Base-by-base conservation (phyloP, 1,139 yeast species). In the Barnettozyma hawaiiensis region DNA sequence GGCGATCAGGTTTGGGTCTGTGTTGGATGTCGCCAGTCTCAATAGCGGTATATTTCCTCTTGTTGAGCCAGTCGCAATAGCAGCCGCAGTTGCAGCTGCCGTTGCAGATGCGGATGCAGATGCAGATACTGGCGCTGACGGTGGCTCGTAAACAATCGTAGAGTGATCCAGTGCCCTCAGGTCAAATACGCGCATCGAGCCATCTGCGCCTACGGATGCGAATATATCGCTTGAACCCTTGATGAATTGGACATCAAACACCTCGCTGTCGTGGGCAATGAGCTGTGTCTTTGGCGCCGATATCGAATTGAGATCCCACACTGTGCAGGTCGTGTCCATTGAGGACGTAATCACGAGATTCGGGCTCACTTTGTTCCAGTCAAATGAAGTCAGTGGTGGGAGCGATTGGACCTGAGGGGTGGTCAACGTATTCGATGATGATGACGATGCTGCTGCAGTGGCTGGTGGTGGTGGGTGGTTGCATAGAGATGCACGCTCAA, bases 181-280 rank as follows among this genome's bases (percentile, higher is more conserved):
- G 59, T 92, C 98, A 64, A 92, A 92, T 20, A 92, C 84, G 42
- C 98, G 71, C 63, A 90, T 87, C 16, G 95, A 83, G 1, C 98
- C 98, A 64, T 92, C 98, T 44, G 90, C 90, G 3, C 97, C 96
- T 41, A 92, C 96, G 43, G 95, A 84, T 35, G 95, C 87, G 65
- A 92, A 92, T 23, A 90, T 73, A 58, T 87, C 80, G 39, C 84
- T 77, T 31, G 87, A 78, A 34, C 81, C 80, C 45, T 84, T 78
- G 40, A 89, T 69, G 62, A 89, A 92, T 52, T 85, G 77, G 19
- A 90, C 97, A 61, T 92, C 98, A 61, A 81, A 87, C 5, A 92
- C 98, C 62, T 90, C 97, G 47, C 84, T 80, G 60, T 92, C 98
- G 63, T 92, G 98, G 0, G 98, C 98, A 53, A 92, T 92, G 41